Conservation (phyloP, 768 basidiomycete species). For the Tulasnella sp. region DNA sequence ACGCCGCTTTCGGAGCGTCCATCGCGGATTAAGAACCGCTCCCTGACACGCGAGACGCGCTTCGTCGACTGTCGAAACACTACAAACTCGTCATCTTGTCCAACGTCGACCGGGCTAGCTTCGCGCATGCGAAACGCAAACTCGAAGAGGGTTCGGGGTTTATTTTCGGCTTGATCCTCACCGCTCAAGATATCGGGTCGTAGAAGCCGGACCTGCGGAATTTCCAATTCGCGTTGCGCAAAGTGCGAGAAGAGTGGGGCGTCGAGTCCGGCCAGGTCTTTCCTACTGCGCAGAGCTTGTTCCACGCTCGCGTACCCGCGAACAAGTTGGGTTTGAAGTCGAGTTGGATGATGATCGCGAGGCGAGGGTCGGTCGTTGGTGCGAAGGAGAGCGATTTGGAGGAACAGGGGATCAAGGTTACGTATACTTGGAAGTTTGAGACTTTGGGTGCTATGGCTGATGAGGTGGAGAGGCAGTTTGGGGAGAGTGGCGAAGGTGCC, state of each 20-base stretch:
- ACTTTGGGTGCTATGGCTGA: slow-evolving; percentile 55
- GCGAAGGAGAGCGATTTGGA: slow-evolving; percentile 28
- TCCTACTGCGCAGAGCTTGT: slow-evolving; percentile 58
- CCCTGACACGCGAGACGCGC: slow-evolving; percentile 13
- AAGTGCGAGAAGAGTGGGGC: slow-evolving; percentile 35
- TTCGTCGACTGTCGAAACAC: slow-evolving; percentile 16
- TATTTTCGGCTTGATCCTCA: slow-evolving; percentile 31
- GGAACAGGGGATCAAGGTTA: slow-evolving; percentile 23
- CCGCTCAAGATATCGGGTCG: not conserved
- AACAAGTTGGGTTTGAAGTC: slow-evolving; percentile 47
- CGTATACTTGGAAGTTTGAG: slow-evolving; percentile 38
- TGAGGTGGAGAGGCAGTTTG: slow-evolving; percentile 43
- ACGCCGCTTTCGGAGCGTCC: slow-evolving; percentile 11
- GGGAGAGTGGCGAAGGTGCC: not conserved
- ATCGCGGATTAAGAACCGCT: slow-evolving; percentile 15
- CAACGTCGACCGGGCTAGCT: slow-evolving; percentile 13
- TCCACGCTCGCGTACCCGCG: slow-evolving; percentile 60
- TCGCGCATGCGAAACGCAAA: not conserved
- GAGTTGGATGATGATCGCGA: slow-evolving; percentile 65
- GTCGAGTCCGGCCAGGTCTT: slow-evolving; percentile 44
- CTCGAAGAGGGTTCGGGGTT: slow-evolving; percentile 23
- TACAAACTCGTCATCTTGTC: slow-evolving; percentile 19
- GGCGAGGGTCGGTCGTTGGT: slow-evolving; percentile 42
- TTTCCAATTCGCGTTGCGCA: slow-evolving; percentile 44
- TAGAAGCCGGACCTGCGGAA: slow-evolving; percentile 61